A percentile compares a stretch with the other conserved stretches of the same genome.
Conservation (phyloP, 352 stramenopile species). For the Phytophthora crassamura region DNA sequence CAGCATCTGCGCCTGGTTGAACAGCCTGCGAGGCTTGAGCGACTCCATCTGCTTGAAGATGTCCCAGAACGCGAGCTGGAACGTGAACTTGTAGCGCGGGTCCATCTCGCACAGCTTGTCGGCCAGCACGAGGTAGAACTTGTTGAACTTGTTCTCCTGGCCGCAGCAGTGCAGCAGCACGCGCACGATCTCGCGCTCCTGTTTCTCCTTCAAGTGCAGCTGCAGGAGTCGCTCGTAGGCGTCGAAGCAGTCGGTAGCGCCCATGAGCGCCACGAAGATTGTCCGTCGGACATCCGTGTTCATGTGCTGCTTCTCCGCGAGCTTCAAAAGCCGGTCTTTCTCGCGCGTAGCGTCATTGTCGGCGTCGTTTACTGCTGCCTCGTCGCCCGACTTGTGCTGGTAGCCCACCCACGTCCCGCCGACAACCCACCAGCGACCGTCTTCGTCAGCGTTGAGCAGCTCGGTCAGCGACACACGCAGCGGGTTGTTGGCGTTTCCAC, state of each 20-base stretch:
- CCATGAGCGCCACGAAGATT: constrained; percentile 98
- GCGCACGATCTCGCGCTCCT: constrained; percentile 94
- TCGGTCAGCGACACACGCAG: constrained; percentile 79
- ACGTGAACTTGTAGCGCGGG: constrained; percentile 95
- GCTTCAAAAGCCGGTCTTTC: constrained; percentile 83
- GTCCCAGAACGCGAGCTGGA: constrained; percentile 98
- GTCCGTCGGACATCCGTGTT: constrained; percentile 95
- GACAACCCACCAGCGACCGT: constrained; percentile 97
- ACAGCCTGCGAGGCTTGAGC: constrained; percentile 87
- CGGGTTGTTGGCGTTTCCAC: constrained; percentile 75
- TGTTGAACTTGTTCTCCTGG: constrained; percentile 93
- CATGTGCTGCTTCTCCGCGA: constrained; percentile 97
- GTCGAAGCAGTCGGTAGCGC: constrained; percentile 94
- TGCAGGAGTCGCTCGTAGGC: constrained; percentile 95
- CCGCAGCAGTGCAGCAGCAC: constrained; percentile 95
- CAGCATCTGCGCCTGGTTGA: constrained; percentile 91
- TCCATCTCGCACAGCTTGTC: constrained; percentile 95
- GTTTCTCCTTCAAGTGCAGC: constrained; percentile 90
- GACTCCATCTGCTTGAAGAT: constrained; percentile 93
- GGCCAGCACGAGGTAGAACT: constrained; percentile 95
- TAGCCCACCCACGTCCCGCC: constrained; percentile 94
- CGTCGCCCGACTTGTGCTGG: constrained; percentile 46
- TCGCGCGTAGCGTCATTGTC: constrained; percentile 31
- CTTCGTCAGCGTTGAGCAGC: constrained; percentile 80
- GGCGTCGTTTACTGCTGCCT: constrained; percentile 35